These are phyloP conservation scores for Lycium ferocissimum DNA, from an alignment of 257 asterid genomes.

Conservation along the genomic window DNA sequence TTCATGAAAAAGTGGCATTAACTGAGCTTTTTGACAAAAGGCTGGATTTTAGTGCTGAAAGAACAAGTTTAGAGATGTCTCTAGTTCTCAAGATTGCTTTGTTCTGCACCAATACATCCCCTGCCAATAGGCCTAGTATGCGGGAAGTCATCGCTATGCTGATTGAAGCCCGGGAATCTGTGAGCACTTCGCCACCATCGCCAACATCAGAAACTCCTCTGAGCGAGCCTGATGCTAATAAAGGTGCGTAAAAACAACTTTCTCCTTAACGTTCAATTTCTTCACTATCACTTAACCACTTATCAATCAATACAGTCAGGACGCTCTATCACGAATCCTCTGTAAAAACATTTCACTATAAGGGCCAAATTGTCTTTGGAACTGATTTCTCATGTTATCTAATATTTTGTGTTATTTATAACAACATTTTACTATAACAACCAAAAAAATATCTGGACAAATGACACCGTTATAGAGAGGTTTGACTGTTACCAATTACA, in stretches of 20 bases:
- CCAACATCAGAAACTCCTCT: conserved; percentile 79
- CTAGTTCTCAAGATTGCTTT: conserved; percentile 80
- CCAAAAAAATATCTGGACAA: neutral
- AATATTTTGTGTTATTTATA: neutral
- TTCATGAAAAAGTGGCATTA: conserved; percentile 45
- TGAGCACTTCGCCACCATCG: conserved; percentile 47
- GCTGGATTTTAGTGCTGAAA: conserved; percentile 56
- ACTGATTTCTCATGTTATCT: neutral
- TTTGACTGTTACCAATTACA: neutral
- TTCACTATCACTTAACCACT: neutral
- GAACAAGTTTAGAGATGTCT: conserved; percentile 71
- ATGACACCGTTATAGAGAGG: neutral
- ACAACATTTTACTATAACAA: neutral
- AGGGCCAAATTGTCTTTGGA: neutral
- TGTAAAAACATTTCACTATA: neutral
- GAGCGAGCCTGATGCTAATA: conserved; percentile 50
- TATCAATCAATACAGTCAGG: neutral
- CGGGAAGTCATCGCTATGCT: conserved; percentile 80
- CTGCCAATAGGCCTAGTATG: conserved; percentile 82
- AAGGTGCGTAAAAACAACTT: conserved; percentile 35
- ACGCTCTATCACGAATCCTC: neutral
- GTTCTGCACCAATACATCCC: conserved; percentile 85
- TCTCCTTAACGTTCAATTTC: neutral
- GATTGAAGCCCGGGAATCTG: conserved; percentile 63
- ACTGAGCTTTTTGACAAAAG: conserved; percentile 68